Evolutionary conservation across 2,329 filamentous ascomycete species (phyloP), one percentile per base, ranked within the genome.

Genomic region (Monascus ruber): DNA sequence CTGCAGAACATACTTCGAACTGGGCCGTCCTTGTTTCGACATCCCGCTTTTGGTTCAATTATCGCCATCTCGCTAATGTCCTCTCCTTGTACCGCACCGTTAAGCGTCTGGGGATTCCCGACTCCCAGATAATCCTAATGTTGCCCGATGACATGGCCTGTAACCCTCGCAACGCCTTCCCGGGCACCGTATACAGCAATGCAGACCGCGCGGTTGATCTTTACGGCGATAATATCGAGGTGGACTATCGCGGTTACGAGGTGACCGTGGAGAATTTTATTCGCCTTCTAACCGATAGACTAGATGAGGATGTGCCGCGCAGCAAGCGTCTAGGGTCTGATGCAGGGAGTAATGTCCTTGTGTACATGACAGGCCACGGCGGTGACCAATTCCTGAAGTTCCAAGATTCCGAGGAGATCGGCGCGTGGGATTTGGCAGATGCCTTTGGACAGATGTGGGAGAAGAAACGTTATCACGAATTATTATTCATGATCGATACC

Each of bases 381-480:
- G 91, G 91, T 11, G 94, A 96, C 59, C 88, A 95, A 65, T 98
- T 98, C 53, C 67, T 98, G 42, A 98, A 98, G 62, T 98, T 98
- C 56, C 91, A 98, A 63, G 91, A 98, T 53, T 85, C 87, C 5
- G 91, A 98, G 62, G 91, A 98, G 65, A 96, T 98, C 49, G 88
- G 86, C 40, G 87, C 87, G 0, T 95, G 93, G 60, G 91, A 98
- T 65, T 70, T 98, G 41, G 91, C 93, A 4, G 86, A 98, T 63
- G 91, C 91, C 0, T 96, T 98, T 60, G 87, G 93, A 64, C 89
- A 98, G 70, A 98, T 98, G 91, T 95, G 88, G 85, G 91, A 98
- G 73, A 98, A 98, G 78, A 93, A 93, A 70, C 81, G 91, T 71
- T 98, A 96, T 64, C 85, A 96, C 61, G 91, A 98, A 65, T 80